Evolutionary conservation across 345 rosid species (phyloP), one percentile per base, ranked within the genome.

Genomic region (Gynandropsis gynandra): DNA sequence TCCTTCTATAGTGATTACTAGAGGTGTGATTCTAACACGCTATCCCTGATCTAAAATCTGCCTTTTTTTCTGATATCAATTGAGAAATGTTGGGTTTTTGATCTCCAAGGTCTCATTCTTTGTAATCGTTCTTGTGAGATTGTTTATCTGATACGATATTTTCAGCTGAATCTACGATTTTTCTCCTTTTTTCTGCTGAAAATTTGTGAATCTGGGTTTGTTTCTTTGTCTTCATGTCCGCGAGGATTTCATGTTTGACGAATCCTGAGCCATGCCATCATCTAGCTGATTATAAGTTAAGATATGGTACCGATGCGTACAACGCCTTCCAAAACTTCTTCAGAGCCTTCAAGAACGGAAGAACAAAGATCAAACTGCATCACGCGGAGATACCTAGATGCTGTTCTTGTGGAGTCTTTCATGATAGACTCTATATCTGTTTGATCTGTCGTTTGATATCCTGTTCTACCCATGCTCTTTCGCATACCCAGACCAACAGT

Each of bases 211-310:
- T 64, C 58, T 50, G 42, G 50, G 47, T 52, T 54, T 34, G 0
- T 36, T 36, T 39, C 60, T 56, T 39, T 19, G 44, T 52, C 42
- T 55, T 50, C 56, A 80, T 86, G 95, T 68, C 75, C 45, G 58
- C 72, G 53, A 65, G 79, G 52, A 74, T 67, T 63, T 50, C 70
- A 61, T 62, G 54, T 44, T 58, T 49, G 65, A 45, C 75, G 52
- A 67, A 62, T 35, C 83, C 93, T 42, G 76, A 78, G 48, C 77
- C 75, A 41, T 89, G 95, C 78, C 64, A 62, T 45, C 97, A 89
- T 70, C 74, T 85, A 13, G 80, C 87, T 18, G 76, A 80, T 67
- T 85, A 79, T 77, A 85, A 83, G 83, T 80, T 74, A 35, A 82
- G 62, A 41, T 61, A 76, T 65, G 85, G 87, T 38, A 63, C 65